Conservation (phyloP, 2,329 filamentous ascomycete species). For the Colletotrichum simmondsii region DNA sequence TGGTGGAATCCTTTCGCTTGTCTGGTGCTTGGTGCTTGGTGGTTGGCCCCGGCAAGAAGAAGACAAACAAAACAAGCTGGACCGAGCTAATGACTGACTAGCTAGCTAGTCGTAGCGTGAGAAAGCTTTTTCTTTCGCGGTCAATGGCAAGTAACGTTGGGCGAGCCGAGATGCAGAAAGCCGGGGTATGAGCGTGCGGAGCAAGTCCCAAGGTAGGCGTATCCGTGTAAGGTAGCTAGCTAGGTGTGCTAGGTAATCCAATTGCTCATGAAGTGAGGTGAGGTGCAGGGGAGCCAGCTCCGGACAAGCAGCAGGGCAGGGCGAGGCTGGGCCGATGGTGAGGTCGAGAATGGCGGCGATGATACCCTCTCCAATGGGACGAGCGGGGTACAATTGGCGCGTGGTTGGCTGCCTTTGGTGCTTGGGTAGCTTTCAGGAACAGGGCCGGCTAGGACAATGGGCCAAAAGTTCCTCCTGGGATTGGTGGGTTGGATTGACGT, state of each 20-base stretch:
- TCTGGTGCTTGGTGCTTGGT: slow-evolving; percentile 5
- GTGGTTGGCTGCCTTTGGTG: not conserved
- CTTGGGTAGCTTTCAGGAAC: slow-evolving; percentile 19
- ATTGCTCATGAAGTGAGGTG: not conserved
- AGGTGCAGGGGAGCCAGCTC: slow-evolving; percentile 13
- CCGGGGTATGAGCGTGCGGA: not conserved
- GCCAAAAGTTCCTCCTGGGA: slow-evolving; percentile 16
- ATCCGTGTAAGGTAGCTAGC: not conserved
- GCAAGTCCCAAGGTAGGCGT: not conserved
- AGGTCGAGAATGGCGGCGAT: slow-evolving; percentile 11
- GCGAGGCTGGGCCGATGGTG: slow-evolving; percentile 4
- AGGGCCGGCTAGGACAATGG: not conserved
- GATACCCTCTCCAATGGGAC: slow-evolving; percentile 28
- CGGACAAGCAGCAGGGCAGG: slow-evolving; percentile 12
- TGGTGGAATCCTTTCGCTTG: slow-evolving; percentile 28
- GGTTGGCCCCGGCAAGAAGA: not conserved
- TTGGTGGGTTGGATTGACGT: not conserved
- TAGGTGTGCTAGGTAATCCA: not conserved
- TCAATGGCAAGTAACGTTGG: slow-evolving; percentile 1
- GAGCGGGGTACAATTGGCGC: slow-evolving; percentile 21
- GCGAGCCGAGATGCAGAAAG: slow-evolving; percentile 1
- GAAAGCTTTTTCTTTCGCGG: not conserved
- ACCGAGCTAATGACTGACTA: not conserved
- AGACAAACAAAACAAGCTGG: slow-evolving; percentile 10
- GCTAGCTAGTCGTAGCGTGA: not conserved